Conservation (phyloP, 23 red algal species). For the Gracilariopsis chorda region DNA sequence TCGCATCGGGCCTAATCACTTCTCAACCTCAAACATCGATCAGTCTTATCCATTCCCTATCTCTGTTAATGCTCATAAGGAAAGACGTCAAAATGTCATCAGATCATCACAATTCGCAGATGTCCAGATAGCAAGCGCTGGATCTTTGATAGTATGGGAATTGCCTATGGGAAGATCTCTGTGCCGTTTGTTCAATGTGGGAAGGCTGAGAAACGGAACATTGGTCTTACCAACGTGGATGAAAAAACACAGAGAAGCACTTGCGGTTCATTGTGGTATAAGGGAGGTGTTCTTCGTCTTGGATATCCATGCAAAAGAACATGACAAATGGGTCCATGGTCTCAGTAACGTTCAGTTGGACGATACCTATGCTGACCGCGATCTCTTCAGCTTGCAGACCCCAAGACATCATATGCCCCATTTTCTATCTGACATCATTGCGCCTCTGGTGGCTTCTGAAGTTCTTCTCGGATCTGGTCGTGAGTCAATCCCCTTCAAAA, state of each 20-base stretch:
- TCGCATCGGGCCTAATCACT: too few relatives aligned
- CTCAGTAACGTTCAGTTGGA: not conserved
- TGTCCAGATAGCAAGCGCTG: too few relatives aligned
- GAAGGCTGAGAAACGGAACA: conserved; percentile 18
- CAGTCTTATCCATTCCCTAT: too few relatives aligned
- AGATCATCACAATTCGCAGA: too few relatives aligned
- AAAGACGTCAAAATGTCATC: too few relatives aligned
- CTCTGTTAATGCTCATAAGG: too few relatives aligned
- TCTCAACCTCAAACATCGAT: too few relatives aligned
- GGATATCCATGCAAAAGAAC: not conserved
- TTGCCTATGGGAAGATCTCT: conserved; percentile 40
- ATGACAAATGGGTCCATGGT: not conserved
- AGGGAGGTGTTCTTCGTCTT: conserved; percentile 21
- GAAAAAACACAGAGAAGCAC: conserved; percentile 11
- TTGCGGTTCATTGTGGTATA: conserved; percentile 24
- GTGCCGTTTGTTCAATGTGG: conserved; percentile 56
- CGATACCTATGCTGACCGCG: conserved; percentile 7
- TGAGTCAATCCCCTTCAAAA: conserved; percentile 6
- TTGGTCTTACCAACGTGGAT: conserved; percentile 68
- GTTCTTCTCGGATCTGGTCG: conserved; percentile 47
- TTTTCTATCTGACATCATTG: conserved; percentile 66
- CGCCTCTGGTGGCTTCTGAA: conserved; percentile 43
- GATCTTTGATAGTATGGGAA: conserved; percentile 43
- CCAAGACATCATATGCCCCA: conserved; percentile 82
- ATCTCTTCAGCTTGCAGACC: conserved; percentile 33